Evolutionary conservation across 192 early-diverging fungal species (phyloP).

Genomic region (Podila minutissima): DNA sequence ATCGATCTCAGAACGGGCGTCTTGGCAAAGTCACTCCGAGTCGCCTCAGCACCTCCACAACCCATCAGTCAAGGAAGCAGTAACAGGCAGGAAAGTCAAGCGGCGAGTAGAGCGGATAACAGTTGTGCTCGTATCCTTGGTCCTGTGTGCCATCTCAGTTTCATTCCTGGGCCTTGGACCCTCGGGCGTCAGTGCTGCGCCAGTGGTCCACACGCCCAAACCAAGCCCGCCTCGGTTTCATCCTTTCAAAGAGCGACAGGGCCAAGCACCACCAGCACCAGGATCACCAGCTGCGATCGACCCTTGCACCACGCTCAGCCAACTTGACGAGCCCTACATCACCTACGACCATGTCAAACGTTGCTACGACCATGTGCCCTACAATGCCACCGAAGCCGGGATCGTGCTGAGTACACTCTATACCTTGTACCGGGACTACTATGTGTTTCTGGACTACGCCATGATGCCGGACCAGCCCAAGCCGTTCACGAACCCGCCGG

Average conservation of each 20-base stretch:
- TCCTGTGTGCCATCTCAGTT: neutral
- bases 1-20: too few species aligned
- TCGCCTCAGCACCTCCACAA: too few species aligned
- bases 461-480: constrained; percentile 21
- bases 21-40: too few species aligned
- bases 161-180: neutral
- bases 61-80: too few species aligned
- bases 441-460: constrained; percentile 40
- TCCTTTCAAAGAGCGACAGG: neutral
- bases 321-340: constrained; percentile 18
- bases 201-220: neutral
- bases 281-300: constrained; percentile 5
- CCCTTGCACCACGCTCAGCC: constrained; percentile 15
- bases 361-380: constrained; percentile 29
- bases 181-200: neutral
- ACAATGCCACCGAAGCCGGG: constrained; percentile 26
- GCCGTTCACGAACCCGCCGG: constrained; percentile 30
- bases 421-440: constrained; percentile 29
- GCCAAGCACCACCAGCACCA: constrained; percentile 1
- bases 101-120: too few species aligned
- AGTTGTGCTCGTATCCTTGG: neutral
- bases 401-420: constrained; percentile 25
- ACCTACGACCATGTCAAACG: constrained; percentile 5
- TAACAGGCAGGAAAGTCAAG: too few species aligned
- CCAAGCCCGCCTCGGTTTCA: neutral